Conservation (phyloP, 768 basidiomycete genomes). For the Paxillus ammoniavirescens region DNA sequence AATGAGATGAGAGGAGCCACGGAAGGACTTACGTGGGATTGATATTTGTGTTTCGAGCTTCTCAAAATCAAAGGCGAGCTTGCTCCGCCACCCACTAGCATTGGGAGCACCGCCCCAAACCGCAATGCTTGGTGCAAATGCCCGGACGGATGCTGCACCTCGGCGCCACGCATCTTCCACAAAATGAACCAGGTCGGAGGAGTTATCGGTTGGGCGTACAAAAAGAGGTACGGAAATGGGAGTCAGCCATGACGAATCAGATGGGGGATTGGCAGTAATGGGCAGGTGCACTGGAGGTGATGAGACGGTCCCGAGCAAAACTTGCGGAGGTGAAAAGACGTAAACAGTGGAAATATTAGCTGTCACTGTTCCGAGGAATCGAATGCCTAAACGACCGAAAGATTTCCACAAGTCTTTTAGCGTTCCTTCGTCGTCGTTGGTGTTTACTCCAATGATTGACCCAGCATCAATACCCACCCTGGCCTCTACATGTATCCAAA, state of each 20-base stretch:
- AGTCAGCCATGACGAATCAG: conserved; percentile 57
- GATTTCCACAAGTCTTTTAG: conserved; percentile 57
- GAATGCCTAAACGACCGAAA: conserved; percentile 67
- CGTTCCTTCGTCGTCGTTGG: conserved; percentile 41
- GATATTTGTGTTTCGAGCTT: conserved; percentile 47
- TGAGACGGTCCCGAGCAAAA: conserved; percentile 46
- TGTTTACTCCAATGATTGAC: conserved; percentile 53
- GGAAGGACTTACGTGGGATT: conserved; percentile 49
- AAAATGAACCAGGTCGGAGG: conserved; percentile 48
- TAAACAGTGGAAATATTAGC: conserved; percentile 51
- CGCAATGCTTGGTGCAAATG: conserved; percentile 39
- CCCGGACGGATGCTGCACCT: conserved; percentile 46
- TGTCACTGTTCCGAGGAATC: conserved; percentile 52
- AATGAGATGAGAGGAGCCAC: neutral
- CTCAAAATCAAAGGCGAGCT: conserved; percentile 37
- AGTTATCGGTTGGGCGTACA: conserved; percentile 53
- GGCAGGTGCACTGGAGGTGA: conserved; percentile 53
- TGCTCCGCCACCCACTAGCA: conserved; percentile 46
- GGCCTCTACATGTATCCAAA: conserved; percentile 59
- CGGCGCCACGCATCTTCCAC: conserved; percentile 56
- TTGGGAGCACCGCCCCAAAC: conserved; percentile 51
- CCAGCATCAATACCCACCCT: conserved; percentile 70
- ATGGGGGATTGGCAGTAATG: conserved; percentile 37
- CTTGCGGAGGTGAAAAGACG: conserved; percentile 40
- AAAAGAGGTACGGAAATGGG: conserved; percentile 49